Conservation (phyloP, 2,329 filamentous ascomycete genomes). For the Lecanoromycetidae sp. region DNA sequence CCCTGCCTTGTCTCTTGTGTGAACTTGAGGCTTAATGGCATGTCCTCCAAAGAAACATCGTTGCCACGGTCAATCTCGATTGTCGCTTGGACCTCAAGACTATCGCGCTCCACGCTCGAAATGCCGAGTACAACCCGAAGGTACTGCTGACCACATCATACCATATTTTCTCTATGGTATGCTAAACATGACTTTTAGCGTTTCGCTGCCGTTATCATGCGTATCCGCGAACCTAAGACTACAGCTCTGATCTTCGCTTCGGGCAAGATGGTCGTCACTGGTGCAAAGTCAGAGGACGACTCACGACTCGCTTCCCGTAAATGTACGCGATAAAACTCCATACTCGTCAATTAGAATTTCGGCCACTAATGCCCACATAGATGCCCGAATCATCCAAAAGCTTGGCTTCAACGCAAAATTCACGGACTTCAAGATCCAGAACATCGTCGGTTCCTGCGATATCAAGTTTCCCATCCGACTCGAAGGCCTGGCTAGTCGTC, state of each 20-base stretch:
- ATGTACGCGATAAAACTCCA: no score
- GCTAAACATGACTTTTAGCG: constrained; percentile 48
- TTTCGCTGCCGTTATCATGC: constrained; percentile 99
- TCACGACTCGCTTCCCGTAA: constrained; percentile 71
- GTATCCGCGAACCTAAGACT: constrained; percentile 97
- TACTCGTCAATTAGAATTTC: no score
- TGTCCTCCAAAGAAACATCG: constrained; percentile 69
- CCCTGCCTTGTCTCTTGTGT: constrained; percentile 32
- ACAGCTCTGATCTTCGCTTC: constrained; percentile 96
- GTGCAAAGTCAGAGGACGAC: constrained; percentile 95
- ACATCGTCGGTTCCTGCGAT: constrained; percentile 62
- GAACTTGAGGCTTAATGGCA: constrained; percentile 39
- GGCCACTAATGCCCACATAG: constrained; percentile 57
- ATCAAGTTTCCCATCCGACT: constrained; percentile 99
- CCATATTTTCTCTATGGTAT: neutral
- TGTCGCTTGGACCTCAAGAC: constrained; percentile 97
- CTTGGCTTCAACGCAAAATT: constrained; percentile 99
- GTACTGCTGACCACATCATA: constrained; percentile 41
- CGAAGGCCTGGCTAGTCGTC: constrained; percentile 86
- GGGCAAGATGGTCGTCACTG: constrained; percentile 98
- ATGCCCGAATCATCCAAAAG: constrained; percentile 98
- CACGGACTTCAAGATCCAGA: constrained; percentile 44
- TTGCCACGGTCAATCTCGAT: constrained; percentile 95
- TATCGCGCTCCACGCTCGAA: constrained; percentile 93
- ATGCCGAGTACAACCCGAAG: constrained; percentile 98